Evolutionary conservation across 1,284 basidiomycete genomes (phyloP).

Genomic region (Thelephora terrestris): DNA sequence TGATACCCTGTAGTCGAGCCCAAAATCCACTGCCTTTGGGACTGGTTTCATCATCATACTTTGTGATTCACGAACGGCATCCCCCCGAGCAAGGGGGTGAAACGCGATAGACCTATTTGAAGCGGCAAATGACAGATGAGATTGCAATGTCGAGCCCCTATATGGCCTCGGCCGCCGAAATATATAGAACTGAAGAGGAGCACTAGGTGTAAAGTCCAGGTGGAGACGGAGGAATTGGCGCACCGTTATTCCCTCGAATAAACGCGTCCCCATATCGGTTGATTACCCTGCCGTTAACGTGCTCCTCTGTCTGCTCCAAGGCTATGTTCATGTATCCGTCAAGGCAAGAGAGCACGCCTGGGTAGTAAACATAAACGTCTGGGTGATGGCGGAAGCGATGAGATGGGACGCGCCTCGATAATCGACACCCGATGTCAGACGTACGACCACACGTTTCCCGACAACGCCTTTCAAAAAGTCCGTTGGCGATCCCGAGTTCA

Average conservation of each 20-base stretch:
- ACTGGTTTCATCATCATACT: no score
- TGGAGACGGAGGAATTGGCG: constrained; percentile 19
- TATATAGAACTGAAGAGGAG: constrained; percentile 21
- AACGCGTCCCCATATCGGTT: constrained; percentile 93
- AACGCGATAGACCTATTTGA: no score
- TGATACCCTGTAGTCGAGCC: no score
- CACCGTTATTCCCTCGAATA: constrained; percentile 95
- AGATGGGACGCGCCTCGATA: constrained; percentile 68
- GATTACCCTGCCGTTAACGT: constrained; percentile 78
- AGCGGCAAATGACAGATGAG: no score
- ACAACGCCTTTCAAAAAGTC: constrained; percentile 92
- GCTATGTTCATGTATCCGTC: constrained; percentile 99
- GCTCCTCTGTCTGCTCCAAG: constrained; percentile 93
- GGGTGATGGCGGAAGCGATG: constrained; percentile 1
- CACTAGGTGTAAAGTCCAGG: neutral
- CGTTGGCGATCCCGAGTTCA: constrained; percentile 66
- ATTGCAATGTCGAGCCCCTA: constrained; percentile 3
- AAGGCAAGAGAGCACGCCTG: constrained; percentile 90
- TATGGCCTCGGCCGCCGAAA: constrained; percentile 23
- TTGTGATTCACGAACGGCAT: no score
- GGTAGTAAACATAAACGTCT: neutral
- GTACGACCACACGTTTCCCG: constrained; percentile 89
- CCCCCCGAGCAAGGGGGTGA: no score
- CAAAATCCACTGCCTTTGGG: no score
- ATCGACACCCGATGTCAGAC: constrained; percentile 93